phyloP scores from a whole-genome alignment of 139 green algal genomes.

The Picochlorum sp. region DNA sequence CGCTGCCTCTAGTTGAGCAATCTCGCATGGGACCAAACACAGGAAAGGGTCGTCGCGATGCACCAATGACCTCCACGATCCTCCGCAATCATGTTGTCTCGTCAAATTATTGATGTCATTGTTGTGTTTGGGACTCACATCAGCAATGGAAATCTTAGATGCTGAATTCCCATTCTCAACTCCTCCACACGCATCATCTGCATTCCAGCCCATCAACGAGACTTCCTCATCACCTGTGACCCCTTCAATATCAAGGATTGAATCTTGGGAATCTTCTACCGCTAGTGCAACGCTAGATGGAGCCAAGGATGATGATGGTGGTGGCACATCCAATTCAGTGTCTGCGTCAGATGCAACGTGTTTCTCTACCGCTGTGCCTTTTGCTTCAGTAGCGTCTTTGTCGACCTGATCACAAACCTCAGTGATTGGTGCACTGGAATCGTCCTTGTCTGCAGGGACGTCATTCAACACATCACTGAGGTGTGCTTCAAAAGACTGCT shows the following conservation, averaged over 20 bases:
- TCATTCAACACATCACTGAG: constrained; percentile 7
- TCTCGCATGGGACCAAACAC: background rate
- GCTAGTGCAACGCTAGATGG: background rate
- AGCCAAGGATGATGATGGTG: background rate
- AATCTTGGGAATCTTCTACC: constrained; percentile 3
- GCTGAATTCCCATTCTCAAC: constrained; percentile 3
- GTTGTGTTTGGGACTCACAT: background rate
- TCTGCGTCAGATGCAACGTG: background rate
- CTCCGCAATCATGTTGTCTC: background rate
- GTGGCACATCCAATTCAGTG: background rate
- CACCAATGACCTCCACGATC: background rate
- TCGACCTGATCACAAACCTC: background rate
- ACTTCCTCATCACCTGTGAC: constrained; percentile 3
- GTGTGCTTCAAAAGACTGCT: constrained; percentile 5
- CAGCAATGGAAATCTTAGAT: constrained; percentile 1
- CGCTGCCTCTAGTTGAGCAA: background rate
- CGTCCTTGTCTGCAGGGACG: background rate
- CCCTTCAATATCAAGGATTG: background rate
- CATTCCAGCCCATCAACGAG: constrained; percentile 5
- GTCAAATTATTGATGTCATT: background rate
- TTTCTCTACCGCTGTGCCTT: background rate
- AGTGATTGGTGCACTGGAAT: background rate
- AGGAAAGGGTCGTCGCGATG: constrained; percentile 2
- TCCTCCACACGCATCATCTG: background rate
- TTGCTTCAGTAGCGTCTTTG: background rate